Evolutionary conservation across 1,284 basidiomycete genomes (phyloP), one percentile per base, ranked within the genome.

Genomic region (Inonotus hispidus): DNA sequence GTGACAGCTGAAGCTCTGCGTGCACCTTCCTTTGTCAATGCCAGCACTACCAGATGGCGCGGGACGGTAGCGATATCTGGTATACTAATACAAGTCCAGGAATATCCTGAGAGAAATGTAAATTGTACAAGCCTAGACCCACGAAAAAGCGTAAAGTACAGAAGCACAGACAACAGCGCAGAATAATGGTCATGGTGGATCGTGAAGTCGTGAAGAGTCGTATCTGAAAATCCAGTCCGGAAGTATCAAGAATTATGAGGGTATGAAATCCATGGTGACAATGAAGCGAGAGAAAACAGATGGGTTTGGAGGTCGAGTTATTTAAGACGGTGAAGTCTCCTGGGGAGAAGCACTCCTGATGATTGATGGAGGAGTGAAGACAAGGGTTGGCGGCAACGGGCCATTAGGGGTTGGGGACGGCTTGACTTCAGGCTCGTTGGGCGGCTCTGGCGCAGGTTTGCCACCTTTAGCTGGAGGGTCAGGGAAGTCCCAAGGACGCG

Each of bases 401-500:
- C 16, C 38, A 46, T 38, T 23, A 38, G 56, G 41, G 2, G 50
- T 39, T 54, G 49, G 58, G 11, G 29, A 16, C 21, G 49, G 56
- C 10, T 25, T 27, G 32, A 32, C 32, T 16, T 61, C 49, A 10
- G 47, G 23, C 8, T 46, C 35, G 21, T 16, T n/a, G n/a, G 53
- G 41, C n/a, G 7, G 25, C 10, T 41, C 47, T 14, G 39, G 19
- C n/a, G 10, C 47, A 19, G 35, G 38, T 29, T 21, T 47, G 13
- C 11, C 46, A 3, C 19, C 32, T 16, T 29, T 3, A 6, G 14
- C 47, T n/a, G 47, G 47, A 11, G 57, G n/a, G 21, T 63, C 61
- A 19, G 61, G 58, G 50, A 64, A 64, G 27, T 64, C 63, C 63
- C 63, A 64, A 58, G 63, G 49, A 25, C 63, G 39, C 38, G 63